A percentile compares a stretch with the other conserved stretches of the same genome.
These are phyloP conservation scores for Suhomyces choctaworum DNA, from an alignment of 1,139 yeast genomes.

Conservation along the genomic window DNA sequence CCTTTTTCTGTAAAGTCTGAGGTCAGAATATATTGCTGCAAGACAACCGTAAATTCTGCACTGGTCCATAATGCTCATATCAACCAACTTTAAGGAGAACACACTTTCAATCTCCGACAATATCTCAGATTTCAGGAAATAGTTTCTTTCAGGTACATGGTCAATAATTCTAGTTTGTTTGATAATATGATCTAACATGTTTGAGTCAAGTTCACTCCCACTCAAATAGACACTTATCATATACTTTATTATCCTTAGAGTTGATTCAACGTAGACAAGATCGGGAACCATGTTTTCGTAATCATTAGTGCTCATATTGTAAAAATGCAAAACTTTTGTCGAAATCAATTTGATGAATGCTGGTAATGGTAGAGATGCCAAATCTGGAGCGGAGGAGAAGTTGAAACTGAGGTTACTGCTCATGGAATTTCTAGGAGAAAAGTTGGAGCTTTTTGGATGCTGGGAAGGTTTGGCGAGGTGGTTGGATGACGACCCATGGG, in stretches of 20 bases:
- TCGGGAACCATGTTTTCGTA: slow-evolving; percentile 82
- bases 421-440: slow-evolving; percentile 38
- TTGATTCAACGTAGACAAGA: slow-evolving; percentile 71
- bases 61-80: slow-evolving; percentile 54
- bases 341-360: slow-evolving; percentile 51
- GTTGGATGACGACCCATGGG: slow-evolving; percentile 5
- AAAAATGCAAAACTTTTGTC: slow-evolving; percentile 54
- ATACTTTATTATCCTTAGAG: slow-evolving; percentile 62
- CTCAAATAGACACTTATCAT: slow-evolving; percentile 53
- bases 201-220: slow-evolving; percentile 40
- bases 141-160: slow-evolving; percentile 27
- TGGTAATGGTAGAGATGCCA: slow-evolving; percentile 34
- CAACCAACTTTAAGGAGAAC: slow-evolving; percentile 39
- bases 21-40: slow-evolving; percentile 62
- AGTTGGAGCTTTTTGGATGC: slow-evolving; percentile 2
- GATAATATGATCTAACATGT: slow-evolving; percentile 16
- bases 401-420: slow-evolving; percentile 25
- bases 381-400: slow-evolving; percentile 25
- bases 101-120: slow-evolving; percentile 51
- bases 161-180: slow-evolving; percentile 17
- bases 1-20: slow-evolving; percentile 66
- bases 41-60: slow-evolving; percentile 64
- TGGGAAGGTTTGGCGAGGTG: slow-evolving; percentile 3
- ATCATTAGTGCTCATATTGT: slow-evolving; percentile 58
- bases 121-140: slow-evolving; percentile 40